Evolutionary conservation across 2,329 filamentous ascomycete species (phyloP).

Genomic region (Cladobotryum mycophilum): DNA sequence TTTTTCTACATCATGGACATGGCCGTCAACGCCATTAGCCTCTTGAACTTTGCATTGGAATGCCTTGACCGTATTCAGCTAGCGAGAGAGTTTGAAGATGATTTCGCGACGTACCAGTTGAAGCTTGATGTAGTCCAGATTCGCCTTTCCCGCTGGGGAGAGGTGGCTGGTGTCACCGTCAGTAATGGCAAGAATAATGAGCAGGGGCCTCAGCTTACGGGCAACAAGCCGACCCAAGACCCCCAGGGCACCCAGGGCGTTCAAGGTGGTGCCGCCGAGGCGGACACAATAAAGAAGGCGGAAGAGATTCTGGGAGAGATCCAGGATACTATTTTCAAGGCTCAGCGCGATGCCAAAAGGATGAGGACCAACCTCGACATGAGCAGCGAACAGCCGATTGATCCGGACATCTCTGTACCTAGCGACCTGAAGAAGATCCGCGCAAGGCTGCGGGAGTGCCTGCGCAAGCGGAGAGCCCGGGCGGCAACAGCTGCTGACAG

Average conservation of each 20-base stretch:
- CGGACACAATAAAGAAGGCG: too few species aligned
- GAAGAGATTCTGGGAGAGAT: not conserved
- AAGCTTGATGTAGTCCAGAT: not conserved
- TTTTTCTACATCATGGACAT: too few species aligned
- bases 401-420: too few species aligned
- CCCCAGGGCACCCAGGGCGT: too few species aligned
- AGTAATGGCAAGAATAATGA: not conserved
- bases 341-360: not conserved
- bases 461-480: not conserved
- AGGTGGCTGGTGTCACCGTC: not conserved
- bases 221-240: too few species aligned
- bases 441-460: too few species aligned
- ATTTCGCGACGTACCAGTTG: constrained; percentile 3
- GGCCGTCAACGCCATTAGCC: too few species aligned
- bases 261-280: too few species aligned
- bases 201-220: too few species aligned
- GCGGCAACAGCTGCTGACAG: not conserved
- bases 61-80: not conserved
- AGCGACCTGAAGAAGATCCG: too few species aligned
- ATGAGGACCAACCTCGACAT: not conserved
- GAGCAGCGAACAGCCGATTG: too few species aligned
- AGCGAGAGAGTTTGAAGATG: constrained; percentile 1
- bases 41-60: too few species aligned
- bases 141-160: not conserved
- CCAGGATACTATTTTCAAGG: not conserved